Conservation (phyloP, 371 early-diverging fungal genomes). For the Mucor irregularis region DNA sequence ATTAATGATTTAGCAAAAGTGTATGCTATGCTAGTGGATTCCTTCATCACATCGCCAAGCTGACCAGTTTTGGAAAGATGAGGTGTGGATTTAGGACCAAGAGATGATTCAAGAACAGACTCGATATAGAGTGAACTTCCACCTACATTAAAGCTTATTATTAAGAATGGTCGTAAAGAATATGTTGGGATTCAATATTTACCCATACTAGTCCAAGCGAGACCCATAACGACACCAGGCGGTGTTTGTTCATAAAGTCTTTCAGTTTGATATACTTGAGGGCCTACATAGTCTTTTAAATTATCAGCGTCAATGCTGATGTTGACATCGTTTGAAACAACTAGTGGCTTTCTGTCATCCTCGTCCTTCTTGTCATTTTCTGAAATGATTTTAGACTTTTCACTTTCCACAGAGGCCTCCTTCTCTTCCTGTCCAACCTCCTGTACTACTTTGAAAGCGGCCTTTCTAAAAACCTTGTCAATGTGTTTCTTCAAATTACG, state of each 20-base stretch:
- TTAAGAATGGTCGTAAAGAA: not conserved
- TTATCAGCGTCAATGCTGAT: conserved; percentile 65
- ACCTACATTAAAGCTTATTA: conserved; percentile 45
- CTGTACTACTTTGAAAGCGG: conserved; percentile 86
- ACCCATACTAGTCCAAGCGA: conserved; percentile 96
- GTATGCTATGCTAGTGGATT: conserved; percentile 93
- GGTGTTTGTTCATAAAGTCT: conserved; percentile 89
- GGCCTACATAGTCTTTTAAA: conserved; percentile 92
- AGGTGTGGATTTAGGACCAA: conserved; percentile 67
- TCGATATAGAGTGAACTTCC: conserved; percentile 95
- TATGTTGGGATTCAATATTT: conserved; percentile 6
- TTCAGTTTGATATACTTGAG: conserved; percentile 87
- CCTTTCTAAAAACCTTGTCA: conserved; percentile 96
- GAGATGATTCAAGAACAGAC: conserved; percentile 83
- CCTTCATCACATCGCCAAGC: conserved; percentile 98
- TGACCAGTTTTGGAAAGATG: conserved; percentile 86
- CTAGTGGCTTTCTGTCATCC: conserved; percentile 44
- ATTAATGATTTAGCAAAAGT: conserved; percentile 87
- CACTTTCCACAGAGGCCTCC: no score
- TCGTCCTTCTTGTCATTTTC: conserved; percentile 11
- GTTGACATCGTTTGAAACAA: conserved; percentile 57
- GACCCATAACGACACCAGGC: conserved; percentile 94
- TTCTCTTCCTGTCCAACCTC: conserved; percentile 52
- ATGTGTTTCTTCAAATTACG: conserved; percentile 96
- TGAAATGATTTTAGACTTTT: no score